Conservation (phyloP, 768 basidiomycete genomes). For the Dioszegia hungarica region DNA sequence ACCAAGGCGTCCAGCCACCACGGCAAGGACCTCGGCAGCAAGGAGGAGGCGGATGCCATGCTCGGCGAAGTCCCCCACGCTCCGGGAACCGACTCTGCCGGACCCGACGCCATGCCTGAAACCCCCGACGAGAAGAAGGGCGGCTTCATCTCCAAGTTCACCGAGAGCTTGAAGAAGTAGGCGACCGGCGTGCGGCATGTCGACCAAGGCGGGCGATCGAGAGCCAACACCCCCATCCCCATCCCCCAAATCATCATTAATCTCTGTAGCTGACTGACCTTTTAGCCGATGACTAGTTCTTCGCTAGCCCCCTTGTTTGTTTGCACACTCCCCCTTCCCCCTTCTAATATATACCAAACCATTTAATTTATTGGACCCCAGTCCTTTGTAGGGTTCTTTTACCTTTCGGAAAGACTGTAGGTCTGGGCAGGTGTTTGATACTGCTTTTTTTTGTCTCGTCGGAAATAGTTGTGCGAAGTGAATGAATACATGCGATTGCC, state of each 20-base stretch:
- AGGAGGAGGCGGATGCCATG: constrained; percentile 17
- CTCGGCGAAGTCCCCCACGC: constrained; percentile 36
- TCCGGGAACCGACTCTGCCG: constrained; percentile 16
- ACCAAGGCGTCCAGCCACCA: neutral
- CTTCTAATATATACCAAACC: neutral
- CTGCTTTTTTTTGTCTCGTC: too few species aligned
- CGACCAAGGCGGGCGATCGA: neutral
- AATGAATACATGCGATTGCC: neutral
- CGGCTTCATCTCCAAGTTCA: constrained; percentile 7
- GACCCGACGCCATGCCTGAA: constrained; percentile 24
- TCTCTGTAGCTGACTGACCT: constrained; percentile 2
- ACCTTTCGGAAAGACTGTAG: too few species aligned
- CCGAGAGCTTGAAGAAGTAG: constrained; percentile 3
- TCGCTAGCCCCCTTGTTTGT: neutral
- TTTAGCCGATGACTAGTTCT: constrained; percentile 1
- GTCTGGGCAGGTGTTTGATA: too few species aligned
- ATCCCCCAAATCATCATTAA: neutral
- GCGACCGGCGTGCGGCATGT: too few species aligned
- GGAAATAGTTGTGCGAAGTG: neutral
- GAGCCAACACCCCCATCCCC: neutral
- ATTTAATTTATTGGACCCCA: too few species aligned
- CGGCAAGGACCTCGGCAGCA: constrained; percentile 4
- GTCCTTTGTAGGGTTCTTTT: too few species aligned
- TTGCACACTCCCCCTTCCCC: neutral
- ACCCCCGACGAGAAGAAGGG: constrained; percentile 11